Evolutionary conservation across 2,329 filamentous ascomycete genomes (phyloP).

Genomic region (Colletotrichum tofieldiae): DNA sequence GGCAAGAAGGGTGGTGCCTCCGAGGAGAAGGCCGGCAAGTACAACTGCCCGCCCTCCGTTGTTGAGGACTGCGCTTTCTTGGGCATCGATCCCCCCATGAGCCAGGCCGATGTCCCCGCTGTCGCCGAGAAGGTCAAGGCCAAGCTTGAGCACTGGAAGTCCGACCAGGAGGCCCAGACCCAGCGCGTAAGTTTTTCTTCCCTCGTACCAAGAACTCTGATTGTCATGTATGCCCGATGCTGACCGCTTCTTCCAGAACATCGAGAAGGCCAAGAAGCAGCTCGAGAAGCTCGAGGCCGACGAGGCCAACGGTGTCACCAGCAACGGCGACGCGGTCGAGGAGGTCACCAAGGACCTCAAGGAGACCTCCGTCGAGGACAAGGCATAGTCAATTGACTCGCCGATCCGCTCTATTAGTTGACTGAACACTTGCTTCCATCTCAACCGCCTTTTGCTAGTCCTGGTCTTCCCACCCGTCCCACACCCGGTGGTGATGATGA

Average conservation of each 20-base stretch:
- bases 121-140: slow-evolving; percentile 91
- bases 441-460: not conserved
- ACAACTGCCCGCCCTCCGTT: slow-evolving; percentile 91
- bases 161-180: slow-evolving; percentile 90
- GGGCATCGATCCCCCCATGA: slow-evolving; percentile 90
- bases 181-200: slow-evolving; percentile 78
- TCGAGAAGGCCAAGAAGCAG: slow-evolving; percentile 96
- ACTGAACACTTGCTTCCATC: slow-evolving; percentile 7
- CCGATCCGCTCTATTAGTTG: slow-evolving; percentile 31
- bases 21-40: slow-evolving; percentile 63
- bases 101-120: slow-evolving; percentile 83
- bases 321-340: slow-evolving; percentile 68
- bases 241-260: slow-evolving; percentile 77
- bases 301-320: slow-evolving; percentile 66
- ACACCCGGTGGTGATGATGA: not conserved
- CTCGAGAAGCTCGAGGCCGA: slow-evolving; percentile 89
- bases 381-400: slow-evolving; percentile 54
- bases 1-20: slow-evolving; percentile 78
- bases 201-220: not conserved
- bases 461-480: not conserved
- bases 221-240: slow-evolving; percentile 35
- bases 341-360: slow-evolving; percentile 68
- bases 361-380: slow-evolving; percentile 68
- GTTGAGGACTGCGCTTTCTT: slow-evolving; percentile 92
- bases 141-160: slow-evolving; percentile 93